Percentiles rank a stretch among this genome's conserved stretches.
Conservation (phyloP, 2,329 filamentous ascomycete genomes). For the Ploettnerulaceae sp. region DNA sequence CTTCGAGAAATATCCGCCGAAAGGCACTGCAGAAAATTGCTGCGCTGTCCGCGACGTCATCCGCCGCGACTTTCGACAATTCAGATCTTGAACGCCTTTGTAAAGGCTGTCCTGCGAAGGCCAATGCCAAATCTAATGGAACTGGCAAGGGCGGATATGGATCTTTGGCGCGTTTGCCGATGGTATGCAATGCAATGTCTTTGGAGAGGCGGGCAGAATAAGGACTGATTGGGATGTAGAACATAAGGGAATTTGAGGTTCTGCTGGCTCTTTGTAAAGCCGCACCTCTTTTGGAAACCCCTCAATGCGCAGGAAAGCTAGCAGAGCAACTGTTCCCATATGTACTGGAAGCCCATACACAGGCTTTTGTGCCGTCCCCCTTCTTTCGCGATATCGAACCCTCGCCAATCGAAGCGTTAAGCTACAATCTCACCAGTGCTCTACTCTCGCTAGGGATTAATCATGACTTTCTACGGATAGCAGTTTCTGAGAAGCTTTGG, state of each 20-base stretch:
- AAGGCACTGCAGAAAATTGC: slow-evolving; percentile 62
- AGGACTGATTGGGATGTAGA: slow-evolving; percentile 45
- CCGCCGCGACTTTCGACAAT: slow-evolving; percentile 51
- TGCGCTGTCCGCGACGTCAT: slow-evolving; percentile 52
- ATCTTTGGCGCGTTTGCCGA: slow-evolving; percentile 51
- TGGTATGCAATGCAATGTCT: slow-evolving; percentile 42
- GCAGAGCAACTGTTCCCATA: slow-evolving; percentile 78
- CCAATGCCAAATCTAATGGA: slow-evolving; percentile 46
- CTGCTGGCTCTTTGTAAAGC: slow-evolving; percentile 88
- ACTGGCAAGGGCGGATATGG: slow-evolving; percentile 37
- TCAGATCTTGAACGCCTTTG: slow-evolving; percentile 60
- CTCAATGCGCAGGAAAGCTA: slow-evolving; percentile 71
- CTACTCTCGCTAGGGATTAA: slow-evolving; percentile 75
- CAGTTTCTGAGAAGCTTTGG: slow-evolving; percentile 61
- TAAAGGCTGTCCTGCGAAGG: slow-evolving; percentile 47
- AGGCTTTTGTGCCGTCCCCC: slow-evolving; percentile 73
- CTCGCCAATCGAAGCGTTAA: slow-evolving; percentile 81
- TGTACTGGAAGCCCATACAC: slow-evolving; percentile 76
- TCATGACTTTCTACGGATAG: slow-evolving; percentile 63
- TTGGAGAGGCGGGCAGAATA: background rate
- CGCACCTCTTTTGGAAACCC: slow-evolving; percentile 66
- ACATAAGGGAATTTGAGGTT: slow-evolving; percentile 85
- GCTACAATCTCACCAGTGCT: slow-evolving; percentile 72
- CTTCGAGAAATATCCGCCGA: slow-evolving; percentile 53
- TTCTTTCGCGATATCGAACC: slow-evolving; percentile 79